These are phyloP conservation scores for Vicia villosa DNA, from an alignment of 306 rosid species.

Conservation along the genomic window DNA sequence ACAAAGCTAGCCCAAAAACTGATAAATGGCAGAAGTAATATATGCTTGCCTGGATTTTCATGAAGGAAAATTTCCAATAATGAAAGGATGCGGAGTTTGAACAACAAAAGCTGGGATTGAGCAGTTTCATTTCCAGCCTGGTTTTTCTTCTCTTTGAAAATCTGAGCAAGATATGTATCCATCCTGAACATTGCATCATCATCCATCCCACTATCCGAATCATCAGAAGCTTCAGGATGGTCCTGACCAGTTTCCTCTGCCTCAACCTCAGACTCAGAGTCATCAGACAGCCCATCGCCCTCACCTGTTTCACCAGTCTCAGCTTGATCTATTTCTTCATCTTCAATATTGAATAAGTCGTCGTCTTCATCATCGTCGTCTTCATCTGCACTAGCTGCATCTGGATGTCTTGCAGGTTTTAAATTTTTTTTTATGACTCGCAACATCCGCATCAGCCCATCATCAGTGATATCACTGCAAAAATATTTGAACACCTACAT, in stretches of 20 bases:
- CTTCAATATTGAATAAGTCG: conserved; percentile 77
- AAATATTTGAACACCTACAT: conserved; percentile 83
- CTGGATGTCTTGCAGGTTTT: conserved; percentile 83
- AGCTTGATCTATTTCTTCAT: conserved; percentile 76
- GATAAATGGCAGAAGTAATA: conserved; percentile 1
- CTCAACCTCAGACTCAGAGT: conserved; percentile 69
- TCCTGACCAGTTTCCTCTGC: conserved; percentile 54
- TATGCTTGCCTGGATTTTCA: conserved; percentile 80
- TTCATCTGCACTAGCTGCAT: conserved; percentile 55
- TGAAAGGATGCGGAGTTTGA: conserved; percentile 90
- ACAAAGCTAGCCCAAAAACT: conserved; percentile 8
- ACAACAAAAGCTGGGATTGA: conserved; percentile 83
- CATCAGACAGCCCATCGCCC: conserved; percentile 84
- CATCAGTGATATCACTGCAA: conserved; percentile 67
- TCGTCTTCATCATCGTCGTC: conserved; percentile 61
- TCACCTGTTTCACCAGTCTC: conserved; percentile 77
- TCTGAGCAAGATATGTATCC: conserved; percentile 83
- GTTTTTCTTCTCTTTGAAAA: conserved; percentile 75
- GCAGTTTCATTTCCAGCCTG: conserved; percentile 84
- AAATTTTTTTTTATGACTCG: conserved; percentile 74
- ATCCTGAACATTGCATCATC: conserved; percentile 98
- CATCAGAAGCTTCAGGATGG: conserved; percentile 68
- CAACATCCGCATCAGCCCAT: conserved; percentile 79
- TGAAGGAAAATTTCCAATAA: conserved; percentile 89
- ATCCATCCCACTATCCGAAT: conserved; percentile 96